phyloP scores from a whole-genome alignment of 2,329 filamentous ascomycete genomes.

The Mollisiaceae sp. region DNA sequence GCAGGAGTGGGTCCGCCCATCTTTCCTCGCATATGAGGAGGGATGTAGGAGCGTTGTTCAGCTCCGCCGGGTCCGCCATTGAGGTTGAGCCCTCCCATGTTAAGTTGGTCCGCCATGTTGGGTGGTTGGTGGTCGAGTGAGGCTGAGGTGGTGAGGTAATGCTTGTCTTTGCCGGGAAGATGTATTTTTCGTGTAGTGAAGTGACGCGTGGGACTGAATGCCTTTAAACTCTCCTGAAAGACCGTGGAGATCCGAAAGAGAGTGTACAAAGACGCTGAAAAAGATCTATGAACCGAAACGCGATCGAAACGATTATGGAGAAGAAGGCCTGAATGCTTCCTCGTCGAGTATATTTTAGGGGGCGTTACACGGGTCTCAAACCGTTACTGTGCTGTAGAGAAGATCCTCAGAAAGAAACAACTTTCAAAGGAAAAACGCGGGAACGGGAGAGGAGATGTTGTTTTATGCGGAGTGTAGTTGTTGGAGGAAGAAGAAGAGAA shows the following conservation, averaged over 20 bases:
- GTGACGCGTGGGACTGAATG: constrained; percentile 8
- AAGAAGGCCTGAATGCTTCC: constrained; percentile 33
- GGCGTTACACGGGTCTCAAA: constrained; percentile 10
- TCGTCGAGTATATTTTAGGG: constrained; percentile 21
- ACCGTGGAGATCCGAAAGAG: constrained; percentile 37
- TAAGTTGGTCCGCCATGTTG: constrained; percentile 83
- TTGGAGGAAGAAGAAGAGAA: constrained; percentile 29
- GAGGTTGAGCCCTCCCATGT: constrained; percentile 77
- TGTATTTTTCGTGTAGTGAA: constrained; percentile 2
- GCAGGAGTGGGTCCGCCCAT: constrained; percentile 43
- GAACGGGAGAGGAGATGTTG: constrained; percentile 27
- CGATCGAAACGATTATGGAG: constrained; percentile 39
- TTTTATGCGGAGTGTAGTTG: constrained; percentile 17
- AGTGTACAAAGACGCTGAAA: constrained; percentile 31
- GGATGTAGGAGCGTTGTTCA: constrained; percentile 76
- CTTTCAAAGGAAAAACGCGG: constrained; percentile 51
- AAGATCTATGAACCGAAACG: constrained; percentile 40
- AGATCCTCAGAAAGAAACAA: constrained; percentile 48
- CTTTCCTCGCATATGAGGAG: constrained; percentile 78
- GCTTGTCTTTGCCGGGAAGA: neutral
- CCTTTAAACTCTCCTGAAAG: constrained; percentile 33
- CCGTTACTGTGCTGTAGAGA: constrained; percentile 8
- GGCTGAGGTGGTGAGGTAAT: constrained; percentile 24
- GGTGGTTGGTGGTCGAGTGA: constrained; percentile 31
- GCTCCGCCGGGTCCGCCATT: constrained; percentile 51